Percentiles rank a stretch among this genome's conserved stretches.
phyloP scores from a whole-genome alignment of 306 rosid species.

The Fragaria iinumae region DNA sequence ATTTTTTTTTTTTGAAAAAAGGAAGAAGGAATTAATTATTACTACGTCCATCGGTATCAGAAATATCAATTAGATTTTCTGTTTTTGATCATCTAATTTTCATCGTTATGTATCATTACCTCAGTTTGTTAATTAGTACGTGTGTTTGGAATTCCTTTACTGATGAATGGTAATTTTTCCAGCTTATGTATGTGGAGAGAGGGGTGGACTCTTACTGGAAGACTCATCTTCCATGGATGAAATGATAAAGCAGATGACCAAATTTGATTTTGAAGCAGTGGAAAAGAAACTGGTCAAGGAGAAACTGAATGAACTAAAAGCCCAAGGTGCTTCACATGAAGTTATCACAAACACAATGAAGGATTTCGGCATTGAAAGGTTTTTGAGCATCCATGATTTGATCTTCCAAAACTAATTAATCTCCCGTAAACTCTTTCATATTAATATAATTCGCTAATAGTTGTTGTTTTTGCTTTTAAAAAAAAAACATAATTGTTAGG shows the following conservation, averaged over 20 bases:
- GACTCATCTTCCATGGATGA: constrained; percentile 12
- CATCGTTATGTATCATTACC: background rate
- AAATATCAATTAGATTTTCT: background rate
- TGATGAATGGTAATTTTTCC: background rate
- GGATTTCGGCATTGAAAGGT: constrained; percentile 27
- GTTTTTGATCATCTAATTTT: background rate
- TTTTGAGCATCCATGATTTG: background rate
- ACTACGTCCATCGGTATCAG: too few species aligned
- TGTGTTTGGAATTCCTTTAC: background rate
- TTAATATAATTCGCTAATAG: background rate
- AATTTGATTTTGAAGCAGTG: constrained; percentile 4
- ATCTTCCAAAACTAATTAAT: background rate
- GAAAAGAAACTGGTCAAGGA: constrained; percentile 20
- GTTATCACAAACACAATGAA: constrained; percentile 1
- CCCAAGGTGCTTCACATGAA: constrained; percentile 4
- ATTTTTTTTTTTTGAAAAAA: too few species aligned
- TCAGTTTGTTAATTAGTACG: background rate
- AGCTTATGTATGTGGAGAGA: constrained; percentile 30
- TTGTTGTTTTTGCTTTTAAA: background rate
- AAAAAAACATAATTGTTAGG: background rate
- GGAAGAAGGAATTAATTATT: too few species aligned
- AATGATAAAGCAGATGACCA: background rate
- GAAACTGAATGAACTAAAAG: constrained; percentile 19
- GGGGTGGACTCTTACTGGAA: constrained; percentile 15
- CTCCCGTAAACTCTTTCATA: background rate